Percentiles rank a stretch among this genome's conserved stretches.
Evolutionary conservation across 352 stramenopile genomes (phyloP).

Genomic region (Phytophthora fragariaefolia): DNA sequence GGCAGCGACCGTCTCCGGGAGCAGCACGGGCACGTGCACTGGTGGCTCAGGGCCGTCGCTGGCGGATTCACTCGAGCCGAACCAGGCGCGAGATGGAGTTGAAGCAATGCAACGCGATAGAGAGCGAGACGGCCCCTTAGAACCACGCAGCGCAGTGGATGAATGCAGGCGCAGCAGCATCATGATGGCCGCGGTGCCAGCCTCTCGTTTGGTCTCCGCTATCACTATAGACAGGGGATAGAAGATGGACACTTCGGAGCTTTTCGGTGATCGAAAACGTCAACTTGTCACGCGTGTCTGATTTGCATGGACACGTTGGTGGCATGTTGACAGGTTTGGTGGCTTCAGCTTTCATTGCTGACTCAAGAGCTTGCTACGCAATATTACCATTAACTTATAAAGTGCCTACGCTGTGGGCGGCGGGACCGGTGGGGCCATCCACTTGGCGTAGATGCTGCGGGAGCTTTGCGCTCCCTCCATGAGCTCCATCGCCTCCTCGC

Average conservation of each 20-base stretch:
- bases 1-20: constrained; percentile 56
- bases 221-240: constrained; percentile 25
- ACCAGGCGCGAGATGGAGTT: constrained; percentile 2
- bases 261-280: constrained; percentile 7
- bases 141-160: constrained; percentile 1
- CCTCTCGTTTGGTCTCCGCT: constrained; percentile 12
- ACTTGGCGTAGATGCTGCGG: constrained; percentile 43
- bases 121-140: constrained; percentile 2
- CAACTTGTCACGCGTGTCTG: too few species aligned
- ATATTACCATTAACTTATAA: constrained; percentile 34
- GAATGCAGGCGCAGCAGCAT: constrained; percentile 15
- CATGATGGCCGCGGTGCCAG: neutral
- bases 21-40: constrained; percentile 65
- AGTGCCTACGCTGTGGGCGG: constrained; percentile 8
- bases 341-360: neutral
- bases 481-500: constrained; percentile 37
- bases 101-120: constrained; percentile 6
- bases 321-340: too few species aligned
- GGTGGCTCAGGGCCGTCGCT: constrained; percentile 15
- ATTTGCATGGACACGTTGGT: too few species aligned
- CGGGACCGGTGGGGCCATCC: constrained; percentile 35
- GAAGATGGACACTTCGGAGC: constrained; percentile 2
- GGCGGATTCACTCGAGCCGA: neutral
- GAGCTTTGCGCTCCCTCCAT: constrained; percentile 32
- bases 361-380: constrained; percentile 3